These are phyloP conservation scores for Cocos nucifera DNA, from an alignment of 176 grass and related monocot genomes.

Conservation along the genomic window DNA sequence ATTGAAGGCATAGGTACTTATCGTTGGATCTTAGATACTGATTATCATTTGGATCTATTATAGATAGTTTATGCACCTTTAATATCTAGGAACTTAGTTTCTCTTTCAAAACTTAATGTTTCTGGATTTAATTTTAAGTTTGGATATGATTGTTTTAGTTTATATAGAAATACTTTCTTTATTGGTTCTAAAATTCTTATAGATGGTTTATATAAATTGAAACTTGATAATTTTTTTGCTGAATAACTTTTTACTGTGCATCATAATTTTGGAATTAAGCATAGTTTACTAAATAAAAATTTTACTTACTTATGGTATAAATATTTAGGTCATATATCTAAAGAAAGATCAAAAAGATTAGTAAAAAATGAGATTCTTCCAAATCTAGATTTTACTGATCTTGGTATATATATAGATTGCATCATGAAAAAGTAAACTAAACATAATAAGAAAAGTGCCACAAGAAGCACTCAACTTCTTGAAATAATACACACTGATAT, in stretches of 20 bases:
- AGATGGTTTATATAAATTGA: slow-evolving; percentile 15
- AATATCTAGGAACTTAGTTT: slow-evolving; percentile 26
- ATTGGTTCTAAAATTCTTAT: slow-evolving; percentile 17
- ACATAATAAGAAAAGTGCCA: background rate
- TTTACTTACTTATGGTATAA: background rate
- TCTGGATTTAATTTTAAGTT: background rate
- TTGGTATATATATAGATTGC: background rate
- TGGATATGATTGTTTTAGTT: background rate
- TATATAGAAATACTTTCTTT: slow-evolving; percentile 17
- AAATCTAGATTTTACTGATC: background rate
- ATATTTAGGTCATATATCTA: background rate
- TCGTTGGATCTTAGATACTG: slow-evolving; percentile 7
- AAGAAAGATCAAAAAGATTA: background rate
- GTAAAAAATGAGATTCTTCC: background rate
- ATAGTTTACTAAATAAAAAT: background rate
- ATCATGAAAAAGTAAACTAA: background rate
- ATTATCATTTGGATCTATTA: background rate
- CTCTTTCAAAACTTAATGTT: slow-evolving; percentile 2
- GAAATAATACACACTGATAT: background rate
- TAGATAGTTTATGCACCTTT: slow-evolving; percentile 7
- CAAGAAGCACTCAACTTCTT: background rate
- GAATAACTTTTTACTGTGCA: background rate
- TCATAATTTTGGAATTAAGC: background rate
- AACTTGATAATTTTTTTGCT: slow-evolving; percentile 2
- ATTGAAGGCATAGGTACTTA: slow-evolving; percentile 18